These are phyloP conservation scores for Fusarium pseudograminearum DNA, from an alignment of 2,329 filamentous ascomycete genomes.

Conservation along the genomic window DNA sequence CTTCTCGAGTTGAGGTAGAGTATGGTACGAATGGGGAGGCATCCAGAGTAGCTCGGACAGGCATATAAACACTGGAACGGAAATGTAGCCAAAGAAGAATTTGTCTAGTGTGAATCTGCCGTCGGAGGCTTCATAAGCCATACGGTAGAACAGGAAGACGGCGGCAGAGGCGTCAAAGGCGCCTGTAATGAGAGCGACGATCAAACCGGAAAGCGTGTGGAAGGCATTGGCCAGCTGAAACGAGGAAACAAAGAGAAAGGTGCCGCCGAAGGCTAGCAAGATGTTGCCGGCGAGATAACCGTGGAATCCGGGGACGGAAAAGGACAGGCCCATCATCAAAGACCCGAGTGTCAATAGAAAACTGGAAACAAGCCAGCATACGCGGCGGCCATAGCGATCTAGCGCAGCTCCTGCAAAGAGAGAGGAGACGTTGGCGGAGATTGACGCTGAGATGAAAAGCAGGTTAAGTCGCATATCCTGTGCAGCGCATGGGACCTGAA, in stretches of 20 bases:
- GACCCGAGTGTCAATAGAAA: constrained; percentile 75
- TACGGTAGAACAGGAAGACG: constrained; percentile 78
- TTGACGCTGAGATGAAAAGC: constrained; percentile 90
- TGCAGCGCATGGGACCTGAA: constrained; percentile 58
- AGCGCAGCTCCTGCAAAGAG: constrained; percentile 86
- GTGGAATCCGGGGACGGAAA: constrained; percentile 72
- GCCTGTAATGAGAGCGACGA: constrained; percentile 81
- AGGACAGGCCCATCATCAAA: constrained; percentile 77
- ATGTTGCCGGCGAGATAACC: constrained; percentile 79
- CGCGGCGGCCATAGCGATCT: constrained; percentile 81
- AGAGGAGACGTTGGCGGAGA: constrained; percentile 86
- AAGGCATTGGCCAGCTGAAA: constrained; percentile 88
- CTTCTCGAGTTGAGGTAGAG: constrained; percentile 53
- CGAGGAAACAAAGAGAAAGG: constrained; percentile 82
- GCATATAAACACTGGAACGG: constrained; percentile 53
- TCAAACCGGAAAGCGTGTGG: constrained; percentile 77
- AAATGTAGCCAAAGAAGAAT: constrained; percentile 58
- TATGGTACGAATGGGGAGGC: constrained; percentile 56
- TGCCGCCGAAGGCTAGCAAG: constrained; percentile 79
- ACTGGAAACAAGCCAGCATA: constrained; percentile 79
- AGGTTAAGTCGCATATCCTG: constrained; percentile 75
- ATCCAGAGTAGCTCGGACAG: constrained; percentile 56
- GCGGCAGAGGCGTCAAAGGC: constrained; percentile 86
- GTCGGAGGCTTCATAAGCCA: constrained; percentile 71
- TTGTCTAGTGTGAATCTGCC: constrained; percentile 52